These are phyloP conservation scores for Heliosperma pusillum DNA, from an alignment of 148 eudicot genomes.

Conservation along the genomic window DNA sequence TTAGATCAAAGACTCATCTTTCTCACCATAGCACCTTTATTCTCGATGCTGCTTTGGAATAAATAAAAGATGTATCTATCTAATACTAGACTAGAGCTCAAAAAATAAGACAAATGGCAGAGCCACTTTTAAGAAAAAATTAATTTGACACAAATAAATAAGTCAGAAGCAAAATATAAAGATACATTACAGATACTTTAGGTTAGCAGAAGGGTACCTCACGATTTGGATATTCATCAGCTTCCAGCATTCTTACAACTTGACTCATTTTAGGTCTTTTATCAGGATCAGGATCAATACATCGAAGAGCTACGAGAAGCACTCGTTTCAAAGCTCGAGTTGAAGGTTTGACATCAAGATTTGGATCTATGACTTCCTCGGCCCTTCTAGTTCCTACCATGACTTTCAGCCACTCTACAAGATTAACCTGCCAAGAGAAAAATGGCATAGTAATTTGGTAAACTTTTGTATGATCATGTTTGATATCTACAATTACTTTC, in stretches of 20 bases:
- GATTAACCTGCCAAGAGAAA: constrained; percentile 52
- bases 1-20: background rate
- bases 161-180: constrained; percentile 6
- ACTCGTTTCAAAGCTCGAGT: constrained; percentile 74
- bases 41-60: background rate
- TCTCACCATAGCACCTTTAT: background rate
- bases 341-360: constrained; percentile 62
- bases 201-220: constrained; percentile 23
- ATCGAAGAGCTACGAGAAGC: constrained; percentile 73
- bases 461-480: background rate
- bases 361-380: constrained; percentile 80
- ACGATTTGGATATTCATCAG: constrained; percentile 61
- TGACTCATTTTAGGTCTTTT: constrained; percentile 94
- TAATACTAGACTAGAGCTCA: constrained; percentile 5
- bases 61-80: constrained; percentile 4
- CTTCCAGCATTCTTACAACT: constrained; percentile 78
- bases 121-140: background rate
- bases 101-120: background rate
- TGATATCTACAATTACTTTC: background rate
- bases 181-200: background rate
- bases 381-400: constrained; percentile 89
- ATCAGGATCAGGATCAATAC: constrained; percentile 86
- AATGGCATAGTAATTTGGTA: background rate
- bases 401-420: constrained; percentile 91
- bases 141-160: background rate